Conservation (phyloP, 2,329 filamentous ascomycete species). For the Furcasterigmium furcatum region DNA sequence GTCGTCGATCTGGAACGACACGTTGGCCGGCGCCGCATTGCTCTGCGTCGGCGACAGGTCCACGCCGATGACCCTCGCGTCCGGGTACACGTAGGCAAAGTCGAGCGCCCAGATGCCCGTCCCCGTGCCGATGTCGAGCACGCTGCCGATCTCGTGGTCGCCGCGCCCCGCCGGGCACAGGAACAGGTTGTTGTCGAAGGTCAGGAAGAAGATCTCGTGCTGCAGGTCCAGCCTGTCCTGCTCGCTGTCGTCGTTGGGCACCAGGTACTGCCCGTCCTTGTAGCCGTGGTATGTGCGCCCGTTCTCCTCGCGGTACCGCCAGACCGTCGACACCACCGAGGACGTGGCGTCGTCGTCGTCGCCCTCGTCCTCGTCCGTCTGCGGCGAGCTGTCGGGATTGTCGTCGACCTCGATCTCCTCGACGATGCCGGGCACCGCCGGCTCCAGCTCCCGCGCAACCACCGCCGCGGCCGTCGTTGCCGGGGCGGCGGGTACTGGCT, state of each 20-base stretch:
- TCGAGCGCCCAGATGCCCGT: slow-evolving; percentile 45
- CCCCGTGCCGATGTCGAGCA: slow-evolving; percentile 46
- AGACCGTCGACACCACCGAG: slow-evolving; percentile 31
- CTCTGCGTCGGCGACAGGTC: slow-evolving; percentile 41
- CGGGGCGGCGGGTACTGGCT: no score
- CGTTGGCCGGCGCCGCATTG: slow-evolving; percentile 41
- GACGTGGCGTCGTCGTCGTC: slow-evolving; percentile 1
- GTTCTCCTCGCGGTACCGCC: slow-evolving; percentile 33
- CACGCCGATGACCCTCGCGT: slow-evolving; percentile 27
- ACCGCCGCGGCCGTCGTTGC: neutral
- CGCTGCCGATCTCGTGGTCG: slow-evolving; percentile 9
- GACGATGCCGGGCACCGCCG: neutral
- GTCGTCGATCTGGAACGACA: slow-evolving; percentile 36
- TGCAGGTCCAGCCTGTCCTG: slow-evolving; percentile 23
- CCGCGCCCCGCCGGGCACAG: slow-evolving; percentile 12
- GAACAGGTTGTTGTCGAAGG: slow-evolving; percentile 18
- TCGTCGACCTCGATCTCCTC: neutral
- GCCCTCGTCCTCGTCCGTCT: neutral
- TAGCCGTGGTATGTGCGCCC: slow-evolving; percentile 33
- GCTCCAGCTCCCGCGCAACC: neutral
- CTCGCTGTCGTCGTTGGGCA: slow-evolving; percentile 20
- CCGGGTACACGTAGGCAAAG: slow-evolving; percentile 22
- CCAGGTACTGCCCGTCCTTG: slow-evolving; percentile 21
- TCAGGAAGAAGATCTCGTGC: slow-evolving; percentile 20
- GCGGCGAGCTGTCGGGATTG: neutral